These are phyloP conservation scores for Aspergillaceae sp. DNA, from an alignment of 2,329 filamentous ascomycete genomes.

Conservation along the genomic window DNA sequence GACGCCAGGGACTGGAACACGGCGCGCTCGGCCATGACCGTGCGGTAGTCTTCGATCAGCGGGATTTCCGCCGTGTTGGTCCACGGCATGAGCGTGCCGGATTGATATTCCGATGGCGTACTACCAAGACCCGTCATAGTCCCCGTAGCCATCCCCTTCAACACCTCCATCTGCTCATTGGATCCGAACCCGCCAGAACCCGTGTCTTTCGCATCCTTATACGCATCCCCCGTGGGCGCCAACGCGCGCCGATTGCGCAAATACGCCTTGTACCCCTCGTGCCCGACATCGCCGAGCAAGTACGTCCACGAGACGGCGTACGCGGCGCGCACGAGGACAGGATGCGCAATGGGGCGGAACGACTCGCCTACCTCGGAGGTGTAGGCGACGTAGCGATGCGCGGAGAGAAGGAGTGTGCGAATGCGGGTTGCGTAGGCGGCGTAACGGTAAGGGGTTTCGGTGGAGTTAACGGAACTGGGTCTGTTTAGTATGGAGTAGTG, in stretches of 20 bases:
- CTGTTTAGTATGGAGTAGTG: neutral
- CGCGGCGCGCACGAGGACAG: conserved; percentile 67
- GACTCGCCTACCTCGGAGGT: conserved; percentile 95
- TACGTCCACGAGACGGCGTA: conserved; percentile 93
- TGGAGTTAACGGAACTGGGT: conserved; percentile 64
- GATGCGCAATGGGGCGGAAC: conserved; percentile 87
- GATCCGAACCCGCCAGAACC: conserved; percentile 14
- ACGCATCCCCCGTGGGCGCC: conserved; percentile 54
- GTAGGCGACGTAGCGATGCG: conserved; percentile 94
- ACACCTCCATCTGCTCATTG: conserved; percentile 10
- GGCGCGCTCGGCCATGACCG: conserved; percentile 82
- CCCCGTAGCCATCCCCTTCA: conserved; percentile 29
- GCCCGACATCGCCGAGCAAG: conserved; percentile 76
- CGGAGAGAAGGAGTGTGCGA: conserved; percentile 77
- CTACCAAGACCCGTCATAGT: conserved; percentile 13
- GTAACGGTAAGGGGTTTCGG: conserved; percentile 78
- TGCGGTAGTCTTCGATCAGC: conserved; percentile 79
- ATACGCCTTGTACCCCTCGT: conserved; percentile 95
- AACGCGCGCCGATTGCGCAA: conserved; percentile 70
- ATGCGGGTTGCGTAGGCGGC: conserved; percentile 82
- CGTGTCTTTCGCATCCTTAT: conserved; percentile 29
- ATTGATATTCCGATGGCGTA: conserved; percentile 3
- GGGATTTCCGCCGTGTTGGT: conserved; percentile 44
- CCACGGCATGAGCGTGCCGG: conserved; percentile 26
- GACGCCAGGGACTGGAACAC: conserved; percentile 85